Base-by-base conservation (phyloP, 2,329 filamentous ascomycete species). In the Ophiostoma ulmi region DNA sequence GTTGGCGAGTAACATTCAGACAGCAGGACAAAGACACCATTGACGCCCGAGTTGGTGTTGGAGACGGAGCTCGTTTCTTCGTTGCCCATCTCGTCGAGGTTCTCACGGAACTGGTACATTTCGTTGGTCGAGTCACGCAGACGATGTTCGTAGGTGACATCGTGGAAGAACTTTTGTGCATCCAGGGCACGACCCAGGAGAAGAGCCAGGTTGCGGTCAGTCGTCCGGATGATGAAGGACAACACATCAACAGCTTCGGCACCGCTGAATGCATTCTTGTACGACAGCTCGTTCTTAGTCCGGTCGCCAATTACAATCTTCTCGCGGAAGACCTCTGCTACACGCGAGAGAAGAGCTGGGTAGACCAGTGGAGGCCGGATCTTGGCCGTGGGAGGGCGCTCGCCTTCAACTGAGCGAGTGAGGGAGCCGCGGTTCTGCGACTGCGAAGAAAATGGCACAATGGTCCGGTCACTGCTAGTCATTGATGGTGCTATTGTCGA, bases 1-100 rank as follows among this genome's bases (percentile, higher is more conserved):
- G 95, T 99, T 10, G 95, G 95, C 63, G 94, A 98, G 79, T 99
- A 99, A 79, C 95, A 99, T 80, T 99, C 95, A 0, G 94, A 97
- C 69, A 99, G 84, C 63, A 99, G 84, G 1, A 97, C 97, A 77
- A 99, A 99, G 5, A 99, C 94, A 75, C 95, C 95, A 78, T 99
- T 96, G 73, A 99, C 94, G 17, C 72, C 65, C 13, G 64, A 73
- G 48, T 17, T 69, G 3, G 52, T 66, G 22, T 31, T 69, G 13
- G 70, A 36, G 36, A 39, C 64, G 0, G 84, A 79, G 1, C 84
- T 80, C 63, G 90, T 90, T 70, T 91, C 87, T 75, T 93, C 90
- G n/a, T 83, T 82, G 75, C 92, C 89, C 71, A 98, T 94, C 69
- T 98, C 94, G 81, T 94, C 90, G 79, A 98, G 85, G 2, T 90